A percentile compares a stretch with the other conserved stretches of the same genome.
These are phyloP conservation scores for Macrolepiota dolichaula DNA, from an alignment of 768 basidiomycete species.

Conservation along the genomic window DNA sequence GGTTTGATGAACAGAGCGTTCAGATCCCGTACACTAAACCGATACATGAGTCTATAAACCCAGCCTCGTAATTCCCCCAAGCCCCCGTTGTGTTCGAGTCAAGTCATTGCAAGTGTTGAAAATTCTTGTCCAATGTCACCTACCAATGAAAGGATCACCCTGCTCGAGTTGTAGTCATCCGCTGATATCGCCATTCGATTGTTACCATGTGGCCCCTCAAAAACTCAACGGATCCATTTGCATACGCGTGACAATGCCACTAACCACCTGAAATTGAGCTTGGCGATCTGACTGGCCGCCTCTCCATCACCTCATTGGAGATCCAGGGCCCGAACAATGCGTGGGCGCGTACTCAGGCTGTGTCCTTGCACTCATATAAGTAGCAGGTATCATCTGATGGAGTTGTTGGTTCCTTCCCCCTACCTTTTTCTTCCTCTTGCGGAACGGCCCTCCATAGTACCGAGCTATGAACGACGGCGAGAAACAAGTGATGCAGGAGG, in stretches of 20 bases:
- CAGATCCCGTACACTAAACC: no score
- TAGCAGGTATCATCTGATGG: background rate
- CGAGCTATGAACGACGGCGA: conserved; percentile 22
- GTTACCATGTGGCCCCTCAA: background rate
- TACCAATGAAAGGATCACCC: background rate
- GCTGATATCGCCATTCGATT: background rate
- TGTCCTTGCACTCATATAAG: background rate
- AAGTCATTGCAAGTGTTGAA: no score
- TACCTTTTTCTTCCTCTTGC: background rate
- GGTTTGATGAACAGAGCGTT: no score
- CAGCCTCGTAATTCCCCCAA: no score
- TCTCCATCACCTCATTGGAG: no score
- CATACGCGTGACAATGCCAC: background rate
- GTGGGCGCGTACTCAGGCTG: background rate
- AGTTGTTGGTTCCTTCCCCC: background rate
- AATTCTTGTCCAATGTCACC: no score
- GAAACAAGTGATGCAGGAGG: conserved; percentile 20
- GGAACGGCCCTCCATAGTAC: background rate
- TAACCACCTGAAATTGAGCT: background rate
- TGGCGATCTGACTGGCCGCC: background rate
- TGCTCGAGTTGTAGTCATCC: background rate
- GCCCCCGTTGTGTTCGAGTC: no score
- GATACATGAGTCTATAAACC: no score
- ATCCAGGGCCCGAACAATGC: background rate
- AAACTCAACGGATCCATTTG: background rate